These are phyloP conservation scores for Dactylorhiza incarnata DNA, from an alignment of 106 monocot species.

Conservation along the genomic window DNA sequence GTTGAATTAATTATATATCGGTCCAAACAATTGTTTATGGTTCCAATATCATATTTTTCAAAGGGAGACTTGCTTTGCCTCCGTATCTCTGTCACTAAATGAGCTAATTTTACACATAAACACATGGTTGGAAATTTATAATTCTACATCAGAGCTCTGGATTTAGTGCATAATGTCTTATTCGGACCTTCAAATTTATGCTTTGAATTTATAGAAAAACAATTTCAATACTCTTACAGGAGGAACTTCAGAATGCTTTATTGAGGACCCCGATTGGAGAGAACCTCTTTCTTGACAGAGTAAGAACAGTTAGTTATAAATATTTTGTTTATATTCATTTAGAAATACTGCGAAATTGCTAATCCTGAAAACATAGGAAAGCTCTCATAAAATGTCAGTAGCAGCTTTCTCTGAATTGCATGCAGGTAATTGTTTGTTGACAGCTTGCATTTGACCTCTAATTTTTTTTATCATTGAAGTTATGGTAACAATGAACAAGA, in stretches of 20 bases:
- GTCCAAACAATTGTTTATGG: not conserved
- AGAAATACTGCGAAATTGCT: too few relatives aligned
- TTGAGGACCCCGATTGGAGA: slow-evolving; percentile 38
- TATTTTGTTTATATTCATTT: too few relatives aligned
- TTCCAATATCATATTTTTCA: not conserved
- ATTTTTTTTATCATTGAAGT: too few relatives aligned
- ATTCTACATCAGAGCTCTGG: not conserved
- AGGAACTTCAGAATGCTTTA: slow-evolving; percentile 68
- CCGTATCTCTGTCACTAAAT: not conserved
- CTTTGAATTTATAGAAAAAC: not conserved
- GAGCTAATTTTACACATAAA: not conserved
- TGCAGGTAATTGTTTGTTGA: too few relatives aligned
- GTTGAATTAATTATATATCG: not conserved
- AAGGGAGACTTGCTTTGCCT: not conserved
- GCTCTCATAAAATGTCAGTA: too few relatives aligned
- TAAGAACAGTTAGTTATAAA: slow-evolving; percentile 12
- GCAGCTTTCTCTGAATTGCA: too few relatives aligned
- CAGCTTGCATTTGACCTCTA: too few relatives aligned
- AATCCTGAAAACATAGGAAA: too few relatives aligned
- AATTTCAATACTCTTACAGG: slow-evolving; percentile 27
- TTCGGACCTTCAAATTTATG: not conserved
- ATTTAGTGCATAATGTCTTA: slow-evolving; percentile 63
- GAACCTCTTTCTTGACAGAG: slow-evolving; percentile 73
- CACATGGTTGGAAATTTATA: not conserved
- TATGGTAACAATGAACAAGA: too few relatives aligned